Evolutionary conservation across 2,329 filamentous ascomycete species (phyloP), one percentile per base, ranked within the genome.

Genomic region (Monosporascus sp.): DNA sequence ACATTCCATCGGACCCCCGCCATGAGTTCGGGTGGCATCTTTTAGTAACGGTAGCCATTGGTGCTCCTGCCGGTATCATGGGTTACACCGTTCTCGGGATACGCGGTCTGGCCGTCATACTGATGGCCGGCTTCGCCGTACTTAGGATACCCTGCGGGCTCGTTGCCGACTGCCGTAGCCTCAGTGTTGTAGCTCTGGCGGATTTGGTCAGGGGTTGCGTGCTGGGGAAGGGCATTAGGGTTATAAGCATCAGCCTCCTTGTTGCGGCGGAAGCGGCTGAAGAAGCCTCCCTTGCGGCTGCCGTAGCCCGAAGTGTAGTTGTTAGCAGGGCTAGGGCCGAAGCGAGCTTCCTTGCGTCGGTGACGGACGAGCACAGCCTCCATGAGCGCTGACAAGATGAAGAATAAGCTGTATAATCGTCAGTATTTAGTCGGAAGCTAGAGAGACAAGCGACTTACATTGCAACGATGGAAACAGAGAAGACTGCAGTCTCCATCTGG

Each of bases 381-480:
- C 57, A 88, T 76, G 53, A 85, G 67, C 50, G 88, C 83, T 48
- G 88, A 89, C 64, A 89, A 65, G 62, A 90, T 66, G 78, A 93
- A 94, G 71, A 93, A 84, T 73, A 89, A 69, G 48, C 84, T 89
- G 43, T 11, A 52, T 25, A 25, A 17, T 35, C 18, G 27, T 54
- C 50, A 52, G 47, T 35, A 9, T 3, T 6, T 20, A 31, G 27
- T 22, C 5, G n/a, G 22, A 38, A 15, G 8, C 37, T 18, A 17
- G n/a, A 22, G 18, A 24, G 6, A 8, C 56, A 7, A 27, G 9
- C 2, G 8, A 60, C 76, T 73, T 76, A 91, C 84, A 88, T 84
- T 64, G 80, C 88, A 52, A 91, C 81, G 55, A 97, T 88, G 31
- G 91, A 75, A 17, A 94, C 84, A 3, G 89, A 88, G 59, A 97